Base-by-base conservation (phyloP, 257 asterid genomes). In the Lithospermum erythrorhizon region DNA sequence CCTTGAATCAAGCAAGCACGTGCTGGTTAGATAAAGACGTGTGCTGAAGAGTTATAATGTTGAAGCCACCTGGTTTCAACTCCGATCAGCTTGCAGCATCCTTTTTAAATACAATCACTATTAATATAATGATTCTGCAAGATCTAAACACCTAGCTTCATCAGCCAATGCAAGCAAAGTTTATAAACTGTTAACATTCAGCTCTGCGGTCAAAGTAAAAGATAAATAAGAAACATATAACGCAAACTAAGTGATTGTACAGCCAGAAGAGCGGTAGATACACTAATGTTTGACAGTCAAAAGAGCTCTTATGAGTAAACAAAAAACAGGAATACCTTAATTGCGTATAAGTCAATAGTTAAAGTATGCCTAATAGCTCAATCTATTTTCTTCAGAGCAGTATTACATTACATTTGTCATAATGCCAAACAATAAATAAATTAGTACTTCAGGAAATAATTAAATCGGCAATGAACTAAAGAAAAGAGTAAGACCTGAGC, bases 141-240 rank as follows among this genome's bases (percentile, higher is more conserved):
- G 95, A 86, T 93, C 98, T 96, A 93, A 82, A 65, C 95, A 81
- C 82, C 98, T 81, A 63, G 97, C 98, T 80, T 93, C 98, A 80
- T 93, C 95, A 62, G 98, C 96, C 81, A 89, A 78, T 70, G 95
- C 82, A 66, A 1, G 95, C 96, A 54, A 81, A 72, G 51, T n/a
- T n/a, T n/a, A n/a, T n/a, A n/a, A n/a, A n/a, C n/a, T n/a, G n/a
- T 93, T 70, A 93, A 63, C 74, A 93, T 84, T 76, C 89, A 85
- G 81, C 98, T 89, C 98, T 93, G 87, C 61, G 37, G 52, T 45
- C 66, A 66, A 60, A 30, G 73, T 61, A 69, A 27, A 75, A 63
- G 16, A 59, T 19, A 17, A 17, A 19, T 5, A 37, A 8, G 35
- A n/a, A 54, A n/a, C 27, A 15, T 9, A 21, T 27, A 27, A 6